Conservation (phyloP, 2,329 filamentous ascomycete species). For the Juglanconis juglandina region DNA sequence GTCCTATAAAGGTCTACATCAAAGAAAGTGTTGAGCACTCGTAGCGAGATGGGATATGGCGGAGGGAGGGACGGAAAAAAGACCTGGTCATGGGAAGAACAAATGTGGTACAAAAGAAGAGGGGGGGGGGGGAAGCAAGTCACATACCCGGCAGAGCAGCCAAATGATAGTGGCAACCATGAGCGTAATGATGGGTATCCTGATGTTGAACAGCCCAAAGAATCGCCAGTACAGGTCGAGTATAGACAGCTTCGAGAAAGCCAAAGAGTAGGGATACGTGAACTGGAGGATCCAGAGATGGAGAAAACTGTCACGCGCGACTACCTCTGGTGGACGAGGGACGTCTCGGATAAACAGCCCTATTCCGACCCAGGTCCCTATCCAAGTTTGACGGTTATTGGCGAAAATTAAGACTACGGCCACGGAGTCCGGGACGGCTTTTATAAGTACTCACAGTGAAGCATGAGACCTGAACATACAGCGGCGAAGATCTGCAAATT, state of each 20-base stretch:
- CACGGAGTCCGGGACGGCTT: too few relatives aligned
- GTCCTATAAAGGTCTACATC: too few relatives aligned
- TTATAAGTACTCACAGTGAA: background rate
- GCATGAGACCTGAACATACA: background rate
- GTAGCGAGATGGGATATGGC: too few relatives aligned
- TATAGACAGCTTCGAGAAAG: slow-evolving; percentile 3
- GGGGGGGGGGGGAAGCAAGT: too few relatives aligned
- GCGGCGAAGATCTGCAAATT: background rate
- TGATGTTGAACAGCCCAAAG: slow-evolving; percentile 3
- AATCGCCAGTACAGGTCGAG: slow-evolving; percentile 5
- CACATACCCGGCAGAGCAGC: slow-evolving; percentile 1
- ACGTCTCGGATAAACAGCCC: background rate
- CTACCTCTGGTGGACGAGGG: background rate
- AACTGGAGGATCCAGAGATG: slow-evolving; percentile 6
- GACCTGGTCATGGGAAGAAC: too few relatives aligned
- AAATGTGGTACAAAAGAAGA: too few relatives aligned
- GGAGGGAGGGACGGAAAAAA: too few relatives aligned
- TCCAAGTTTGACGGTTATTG: background rate
- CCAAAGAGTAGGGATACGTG: slow-evolving; percentile 7
- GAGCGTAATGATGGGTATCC: slow-evolving; percentile 4
- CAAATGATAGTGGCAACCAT: background rate
- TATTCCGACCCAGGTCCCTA: slow-evolving; percentile 2
- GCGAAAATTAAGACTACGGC: too few relatives aligned
- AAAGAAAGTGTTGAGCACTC: too few relatives aligned
- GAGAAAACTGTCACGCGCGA: background rate